Evolutionary conservation across 1,139 yeast species (phyloP), one percentile per base, ranked within the genome.

Genomic region (Saccharomyces hybrid): DNA sequence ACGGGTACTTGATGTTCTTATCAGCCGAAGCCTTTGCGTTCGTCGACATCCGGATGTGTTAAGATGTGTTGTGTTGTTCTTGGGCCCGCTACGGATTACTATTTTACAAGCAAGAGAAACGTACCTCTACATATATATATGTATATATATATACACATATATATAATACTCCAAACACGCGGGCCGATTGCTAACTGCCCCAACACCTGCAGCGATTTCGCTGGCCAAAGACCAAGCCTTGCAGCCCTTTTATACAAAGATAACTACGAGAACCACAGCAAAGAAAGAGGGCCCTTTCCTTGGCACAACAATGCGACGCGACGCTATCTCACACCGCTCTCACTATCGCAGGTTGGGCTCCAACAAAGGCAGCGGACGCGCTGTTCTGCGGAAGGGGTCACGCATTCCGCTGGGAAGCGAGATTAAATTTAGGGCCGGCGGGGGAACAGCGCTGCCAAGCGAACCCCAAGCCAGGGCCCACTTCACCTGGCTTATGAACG

Each of bases 1-100:
- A 80, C 14, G 81, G 74, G 61, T 71, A 71, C 53, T 68, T 71
- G 7, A 62, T 56, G 27, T 47, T 53, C 28, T 47, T 50, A 28
- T 41, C 46, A 27, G 52, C n/a, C 2, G 11, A 20, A 1, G 1
- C 6, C 4, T 13, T n/a, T 32, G 28, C 41, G 32, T 23, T 28
- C 14, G 16, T 44, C n/a, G 28, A 31, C 29, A 14, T 48, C 3
- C 31, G 27, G 16, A 16, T n/a, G n/a, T 16, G 16, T 16, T 16
- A 2, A 16, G 16, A 16, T 16, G 2, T 16, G 16, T 13, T 27
- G 11, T 27, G 47, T 14, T 14, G 20, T 16, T 16, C 16, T 2
- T 16, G 2, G 2, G 16, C 16, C 16, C 16, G 16, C 16, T 16
- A 1, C 16, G 16, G 16, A 16, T 27, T n/a, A 20, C 27, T 13